A percentile compares a stretch with the other conserved stretches of the same genome.
Conservation (phyloP, 108 stramenopile genomes). For the Nitzschia inconspicua region DNA sequence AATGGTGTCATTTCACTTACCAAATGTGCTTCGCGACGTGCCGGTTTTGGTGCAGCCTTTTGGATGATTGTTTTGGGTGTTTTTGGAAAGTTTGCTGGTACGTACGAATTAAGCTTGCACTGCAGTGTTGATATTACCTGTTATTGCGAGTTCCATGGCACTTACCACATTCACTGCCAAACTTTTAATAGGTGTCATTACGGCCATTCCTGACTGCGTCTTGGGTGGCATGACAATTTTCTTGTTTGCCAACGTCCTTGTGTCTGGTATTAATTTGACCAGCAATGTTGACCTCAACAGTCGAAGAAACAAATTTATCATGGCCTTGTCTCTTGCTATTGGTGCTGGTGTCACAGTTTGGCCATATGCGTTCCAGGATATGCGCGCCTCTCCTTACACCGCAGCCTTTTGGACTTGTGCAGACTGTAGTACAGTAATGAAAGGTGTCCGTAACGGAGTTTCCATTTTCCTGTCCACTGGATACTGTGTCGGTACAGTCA, state of each 20-base stretch:
- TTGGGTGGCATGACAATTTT: conserved; percentile 80
- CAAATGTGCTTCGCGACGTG: conserved; percentile 40
- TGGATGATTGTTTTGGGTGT: conserved; percentile 79
- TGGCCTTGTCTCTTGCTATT: conserved; percentile 53
- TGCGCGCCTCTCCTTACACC: conserved; percentile 56
- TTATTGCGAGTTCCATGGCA: too few relatives aligned
- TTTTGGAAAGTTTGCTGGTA: conserved; percentile 72
- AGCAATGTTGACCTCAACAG: conserved; percentile 36
- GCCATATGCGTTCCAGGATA: conserved; percentile 65
- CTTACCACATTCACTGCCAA: too few relatives aligned
- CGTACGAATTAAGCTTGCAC: too few relatives aligned
- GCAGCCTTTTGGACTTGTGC: conserved; percentile 58
- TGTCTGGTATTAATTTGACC: conserved; percentile 47
- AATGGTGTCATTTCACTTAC: conserved; percentile 52
- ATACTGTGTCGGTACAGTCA: conserved; percentile 61
- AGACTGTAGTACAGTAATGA: conserved; percentile 48
- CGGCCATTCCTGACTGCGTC: conserved; percentile 77
- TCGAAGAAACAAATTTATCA: conserved; percentile 58
- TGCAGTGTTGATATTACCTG: too few relatives aligned
- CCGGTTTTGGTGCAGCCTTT: conserved; percentile 34
- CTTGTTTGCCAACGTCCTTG: conserved; percentile 58
- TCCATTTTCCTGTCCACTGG: conserved; percentile 67
- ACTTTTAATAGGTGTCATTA: too few relatives aligned
- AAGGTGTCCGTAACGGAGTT: conserved; percentile 63
- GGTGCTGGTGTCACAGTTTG: conserved; percentile 71